phyloP scores from a whole-genome alignment of 768 basidiomycete genomes.

The Sarcomyxa edulis region DNA sequence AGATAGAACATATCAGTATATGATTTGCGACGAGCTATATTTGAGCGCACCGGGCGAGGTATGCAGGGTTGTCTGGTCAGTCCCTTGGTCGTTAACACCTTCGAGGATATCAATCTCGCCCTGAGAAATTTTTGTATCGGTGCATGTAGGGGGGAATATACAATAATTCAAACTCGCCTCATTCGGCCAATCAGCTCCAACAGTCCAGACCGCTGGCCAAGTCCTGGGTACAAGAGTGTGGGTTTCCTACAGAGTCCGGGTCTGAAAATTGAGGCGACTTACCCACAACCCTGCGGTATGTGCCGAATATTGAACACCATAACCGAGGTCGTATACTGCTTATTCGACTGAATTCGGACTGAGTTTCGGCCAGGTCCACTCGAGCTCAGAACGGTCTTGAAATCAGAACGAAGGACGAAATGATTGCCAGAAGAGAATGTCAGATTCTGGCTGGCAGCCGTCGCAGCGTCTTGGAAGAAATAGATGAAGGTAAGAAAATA shows the following conservation, averaged over 20 bases:
- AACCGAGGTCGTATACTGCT: slow-evolving; percentile 46
- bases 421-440: slow-evolving; percentile 48
- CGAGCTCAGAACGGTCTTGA: slow-evolving; percentile 38
- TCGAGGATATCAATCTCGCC: slow-evolving; percentile 52
- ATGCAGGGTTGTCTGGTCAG: slow-evolving; percentile 53
- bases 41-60: too few species aligned
- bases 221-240: too few species aligned
- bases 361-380: slow-evolving; percentile 54
- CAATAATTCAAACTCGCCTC: slow-evolving; percentile 20
- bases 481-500: too few species aligned
- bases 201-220: slow-evolving; percentile 50
- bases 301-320: slow-evolving; percentile 54
- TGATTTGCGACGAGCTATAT: too few species aligned
- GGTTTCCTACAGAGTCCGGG: too few species aligned
- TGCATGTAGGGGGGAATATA: slow-evolving; percentile 26
- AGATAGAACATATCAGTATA: too few species aligned
- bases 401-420: slow-evolving; percentile 54
- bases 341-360: slow-evolving; percentile 49
- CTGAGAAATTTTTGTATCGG: slow-evolving; percentile 24
- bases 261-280: too few species aligned
- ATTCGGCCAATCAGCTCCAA: slow-evolving; percentile 13
- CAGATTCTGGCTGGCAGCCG: slow-evolving; percentile 49
- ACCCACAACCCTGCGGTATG: slow-evolving; percentile 60
- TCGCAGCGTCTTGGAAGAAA: slow-evolving; percentile 37
- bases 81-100: slow-evolving; percentile 51